A percentile compares a stretch with the other conserved stretches of the same genome.
Conservation (phyloP, 2,329 filamentous ascomycete genomes). For the Paraconiothyrium sp. region DNA sequence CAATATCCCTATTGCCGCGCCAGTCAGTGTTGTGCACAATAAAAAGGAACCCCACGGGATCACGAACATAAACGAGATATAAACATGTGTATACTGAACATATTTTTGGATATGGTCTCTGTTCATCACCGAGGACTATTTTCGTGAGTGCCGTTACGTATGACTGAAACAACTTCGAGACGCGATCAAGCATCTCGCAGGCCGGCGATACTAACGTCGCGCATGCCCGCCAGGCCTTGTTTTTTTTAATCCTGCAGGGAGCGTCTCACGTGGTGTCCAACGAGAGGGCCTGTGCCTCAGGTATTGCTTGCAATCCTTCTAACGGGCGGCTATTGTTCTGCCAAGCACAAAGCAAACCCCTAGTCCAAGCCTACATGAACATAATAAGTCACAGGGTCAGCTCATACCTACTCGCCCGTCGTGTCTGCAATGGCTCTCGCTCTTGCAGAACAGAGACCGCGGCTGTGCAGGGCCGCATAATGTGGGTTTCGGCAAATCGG, state of each 20-base stretch:
- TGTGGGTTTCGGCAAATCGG: not conserved
- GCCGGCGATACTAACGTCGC: conserved; percentile 1
- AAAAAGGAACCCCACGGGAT: not conserved
- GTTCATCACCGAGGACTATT: not conserved
- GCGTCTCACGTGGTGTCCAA: not conserved
- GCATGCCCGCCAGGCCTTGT: no score
- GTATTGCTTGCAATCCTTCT: not conserved
- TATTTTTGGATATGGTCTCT: not conserved
- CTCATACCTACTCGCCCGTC: not conserved
- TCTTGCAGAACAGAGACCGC: not conserved
- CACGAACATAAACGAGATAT: not conserved
- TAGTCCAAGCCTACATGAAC: not conserved
- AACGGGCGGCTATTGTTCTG: not conserved
- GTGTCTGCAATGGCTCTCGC: not conserved
- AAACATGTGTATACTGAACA: not conserved
- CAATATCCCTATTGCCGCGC: not conserved
- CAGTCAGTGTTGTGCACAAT: not conserved
- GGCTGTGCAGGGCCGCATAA: not conserved
- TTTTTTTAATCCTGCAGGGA: no score
- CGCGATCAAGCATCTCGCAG: not conserved
- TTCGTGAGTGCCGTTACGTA: not conserved
- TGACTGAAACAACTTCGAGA: not conserved
- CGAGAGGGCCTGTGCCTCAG: not conserved
- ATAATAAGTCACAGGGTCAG: not conserved
- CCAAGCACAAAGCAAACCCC: not conserved